Conservation (phyloP, 2,329 filamentous ascomycete species). For the Hypoxylon sp. region DNA sequence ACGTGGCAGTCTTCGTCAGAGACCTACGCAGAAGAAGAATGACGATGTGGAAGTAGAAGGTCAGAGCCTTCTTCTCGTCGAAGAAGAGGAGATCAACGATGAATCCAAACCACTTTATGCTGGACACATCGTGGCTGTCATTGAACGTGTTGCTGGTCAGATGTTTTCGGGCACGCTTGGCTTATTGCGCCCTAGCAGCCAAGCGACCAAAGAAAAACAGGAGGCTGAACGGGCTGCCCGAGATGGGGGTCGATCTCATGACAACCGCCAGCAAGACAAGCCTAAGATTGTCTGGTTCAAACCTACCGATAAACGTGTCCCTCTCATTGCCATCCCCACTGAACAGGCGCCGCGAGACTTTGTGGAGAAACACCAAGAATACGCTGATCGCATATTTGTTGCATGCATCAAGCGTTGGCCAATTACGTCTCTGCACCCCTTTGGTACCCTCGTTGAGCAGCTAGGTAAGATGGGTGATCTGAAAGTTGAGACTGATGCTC, state of each 20-base stretch:
- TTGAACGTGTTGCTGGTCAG: slow-evolving; percentile 96
- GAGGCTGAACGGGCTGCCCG: slow-evolving; percentile 94
- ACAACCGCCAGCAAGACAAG: slow-evolving; percentile 91
- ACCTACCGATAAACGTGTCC: slow-evolving; percentile 98
- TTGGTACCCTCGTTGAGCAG: slow-evolving; percentile 96
- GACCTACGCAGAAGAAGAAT: slow-evolving; percentile 99
- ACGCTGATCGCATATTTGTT: slow-evolving; percentile 97
- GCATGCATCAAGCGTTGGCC: slow-evolving; percentile 99
- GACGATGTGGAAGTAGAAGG: slow-evolving; percentile 99
- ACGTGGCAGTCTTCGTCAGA: slow-evolving; percentile 94
- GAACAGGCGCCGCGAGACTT: slow-evolving; percentile 98
- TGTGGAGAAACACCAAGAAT: slow-evolving; percentile 98
- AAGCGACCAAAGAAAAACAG: slow-evolving; percentile 99
- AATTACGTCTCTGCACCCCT: slow-evolving; percentile 98
- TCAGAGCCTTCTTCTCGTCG: slow-evolving; percentile 94
- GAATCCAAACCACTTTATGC: slow-evolving; percentile 98
- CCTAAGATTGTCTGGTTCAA: slow-evolving; percentile 99
- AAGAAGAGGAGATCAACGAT: slow-evolving; percentile 98
- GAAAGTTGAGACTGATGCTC: slow-evolving; percentile 96
- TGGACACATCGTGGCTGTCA: slow-evolving; percentile 95
- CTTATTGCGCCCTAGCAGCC: slow-evolving; percentile 93
- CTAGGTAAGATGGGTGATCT: slow-evolving; percentile 97
- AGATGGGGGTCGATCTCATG: slow-evolving; percentile 84
- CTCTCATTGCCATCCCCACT: slow-evolving; percentile 96
- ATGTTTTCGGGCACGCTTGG: slow-evolving; percentile 99